Evolutionary conservation across 2,329 filamentous ascomycete genomes (phyloP).

Genomic region (Calonectria pteridis): DNA sequence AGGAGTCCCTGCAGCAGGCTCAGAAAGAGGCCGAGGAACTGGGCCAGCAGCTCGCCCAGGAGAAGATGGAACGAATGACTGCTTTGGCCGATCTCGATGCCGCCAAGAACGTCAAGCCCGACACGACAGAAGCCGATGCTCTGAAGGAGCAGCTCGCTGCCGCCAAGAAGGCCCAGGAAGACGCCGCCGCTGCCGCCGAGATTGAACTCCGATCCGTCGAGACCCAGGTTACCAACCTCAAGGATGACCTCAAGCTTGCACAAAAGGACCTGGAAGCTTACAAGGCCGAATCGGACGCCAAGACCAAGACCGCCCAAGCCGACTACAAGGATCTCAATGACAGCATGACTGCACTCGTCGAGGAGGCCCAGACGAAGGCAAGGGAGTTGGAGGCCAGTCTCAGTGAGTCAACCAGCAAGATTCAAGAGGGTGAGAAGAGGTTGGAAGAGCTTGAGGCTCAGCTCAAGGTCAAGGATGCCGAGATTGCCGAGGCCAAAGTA

Average conservation of each 20-base stretch:
- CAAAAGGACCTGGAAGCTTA: slow-evolving; percentile 67
- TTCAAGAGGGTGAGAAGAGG: slow-evolving; percentile 62
- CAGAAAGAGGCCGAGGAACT: slow-evolving; percentile 63
- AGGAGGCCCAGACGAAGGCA: slow-evolving; percentile 68
- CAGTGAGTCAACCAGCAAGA: slow-evolving; percentile 57
- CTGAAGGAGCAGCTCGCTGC: slow-evolving; percentile 64
- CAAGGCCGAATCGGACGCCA: slow-evolving; percentile 63
- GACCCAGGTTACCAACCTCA: slow-evolving; percentile 45
- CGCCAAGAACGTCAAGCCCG: slow-evolving; percentile 66
- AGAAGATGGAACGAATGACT: slow-evolving; percentile 71
- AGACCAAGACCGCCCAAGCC: slow-evolving; percentile 67
- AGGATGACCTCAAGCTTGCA: slow-evolving; percentile 60
- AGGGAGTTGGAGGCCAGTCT: slow-evolving; percentile 65
- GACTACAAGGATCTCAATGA: slow-evolving; percentile 75
- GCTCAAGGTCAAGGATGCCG: slow-evolving; percentile 73
- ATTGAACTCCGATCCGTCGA: slow-evolving; percentile 53
- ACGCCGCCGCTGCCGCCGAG: slow-evolving; percentile 52
- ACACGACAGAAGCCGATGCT: slow-evolving; percentile 66
- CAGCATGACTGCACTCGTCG: slow-evolving; percentile 70
- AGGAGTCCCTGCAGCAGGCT: slow-evolving; percentile 58
- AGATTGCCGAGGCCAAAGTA: slow-evolving; percentile 73
- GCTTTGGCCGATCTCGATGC: slow-evolving; percentile 73
- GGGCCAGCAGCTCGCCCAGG: slow-evolving; percentile 66
- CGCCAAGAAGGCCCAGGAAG: slow-evolving; percentile 61
- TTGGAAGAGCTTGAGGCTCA: slow-evolving; percentile 65